Conservation (phyloP, 1,139 yeast genomes). For the Magnusiomyces ingens region DNA sequence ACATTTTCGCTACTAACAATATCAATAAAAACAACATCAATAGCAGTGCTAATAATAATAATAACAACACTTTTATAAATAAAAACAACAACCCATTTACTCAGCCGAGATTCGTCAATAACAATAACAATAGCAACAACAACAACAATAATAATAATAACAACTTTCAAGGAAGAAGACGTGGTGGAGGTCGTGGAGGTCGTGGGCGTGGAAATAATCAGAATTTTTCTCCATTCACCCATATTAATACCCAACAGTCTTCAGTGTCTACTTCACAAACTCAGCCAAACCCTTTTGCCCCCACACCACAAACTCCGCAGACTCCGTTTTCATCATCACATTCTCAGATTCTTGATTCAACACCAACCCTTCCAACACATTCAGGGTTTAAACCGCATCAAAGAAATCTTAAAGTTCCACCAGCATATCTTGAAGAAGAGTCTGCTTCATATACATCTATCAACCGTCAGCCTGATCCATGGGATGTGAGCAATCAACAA, state of each 20-base stretch:
- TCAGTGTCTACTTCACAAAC: no score
- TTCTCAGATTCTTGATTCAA: constrained; percentile 5
- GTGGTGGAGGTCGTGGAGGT: constrained; percentile 2
- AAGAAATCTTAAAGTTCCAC: not conserved
- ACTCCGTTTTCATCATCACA: not conserved
- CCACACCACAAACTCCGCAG: not conserved
- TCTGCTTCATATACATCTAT: constrained; percentile 7
- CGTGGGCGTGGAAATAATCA: not conserved
- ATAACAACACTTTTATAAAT: constrained; percentile 5
- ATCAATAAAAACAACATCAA: not conserved
- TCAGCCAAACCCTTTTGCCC: no score
- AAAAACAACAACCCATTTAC: not conserved
- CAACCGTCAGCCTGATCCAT: constrained; percentile 27
- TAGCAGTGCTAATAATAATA: no score
- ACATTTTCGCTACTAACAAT: not conserved
- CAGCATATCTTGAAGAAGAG: constrained; percentile 9
- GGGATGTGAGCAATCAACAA: constrained; percentile 54
- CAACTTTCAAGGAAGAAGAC: not conserved
- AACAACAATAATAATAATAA: not conserved
- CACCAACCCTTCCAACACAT: constrained; percentile 15
- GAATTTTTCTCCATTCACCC: no score
- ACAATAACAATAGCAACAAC: not conserved
- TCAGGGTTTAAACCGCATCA: constrained; percentile 12
- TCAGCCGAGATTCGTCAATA: not conserved
- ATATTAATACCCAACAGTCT: no score